Evolutionary conservation across 2,329 filamentous ascomycete genomes (phyloP).

Genomic region (Saccharata proteae): DNA sequence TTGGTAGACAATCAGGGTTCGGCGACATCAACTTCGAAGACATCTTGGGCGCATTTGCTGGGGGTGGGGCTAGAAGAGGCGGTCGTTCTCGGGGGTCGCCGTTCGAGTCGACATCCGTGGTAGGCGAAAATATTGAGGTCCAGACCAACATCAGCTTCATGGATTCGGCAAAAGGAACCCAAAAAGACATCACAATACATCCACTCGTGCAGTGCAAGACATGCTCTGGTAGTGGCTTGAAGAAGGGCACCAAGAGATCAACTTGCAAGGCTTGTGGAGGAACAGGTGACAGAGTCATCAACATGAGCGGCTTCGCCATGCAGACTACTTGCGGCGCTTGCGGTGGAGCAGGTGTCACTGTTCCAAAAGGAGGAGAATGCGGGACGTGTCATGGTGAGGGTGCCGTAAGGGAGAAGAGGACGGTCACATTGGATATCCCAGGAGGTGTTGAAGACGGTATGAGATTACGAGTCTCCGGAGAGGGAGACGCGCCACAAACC

Average conservation of each 20-base stretch:
- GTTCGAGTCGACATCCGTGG: slow-evolving; percentile 68
- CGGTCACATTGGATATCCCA: slow-evolving; percentile 81
- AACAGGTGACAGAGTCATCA: slow-evolving; percentile 74
- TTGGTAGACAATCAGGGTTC: slow-evolving; percentile 40
- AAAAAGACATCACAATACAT: slow-evolving; percentile 76
- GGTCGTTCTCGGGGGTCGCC: slow-evolving; percentile 45
- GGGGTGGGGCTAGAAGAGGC: slow-evolving; percentile 38
- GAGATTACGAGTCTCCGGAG: slow-evolving; percentile 71
- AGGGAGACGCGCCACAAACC: slow-evolving; percentile 76
- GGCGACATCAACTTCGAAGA: slow-evolving; percentile 89
- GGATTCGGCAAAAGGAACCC: slow-evolving; percentile 86
- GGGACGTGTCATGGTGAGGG: slow-evolving; percentile 68
- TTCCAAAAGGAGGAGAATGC: slow-evolving; percentile 74
- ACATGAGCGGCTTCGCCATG: slow-evolving; percentile 94
- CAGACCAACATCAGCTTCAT: slow-evolving; percentile 88
- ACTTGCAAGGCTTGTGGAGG: slow-evolving; percentile 74
- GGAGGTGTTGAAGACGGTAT: slow-evolving; percentile 95
- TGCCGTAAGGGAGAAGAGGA: slow-evolving; percentile 70
- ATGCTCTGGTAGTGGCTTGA: slow-evolving; percentile 74
- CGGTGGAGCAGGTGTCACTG: slow-evolving; percentile 62
- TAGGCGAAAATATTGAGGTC: slow-evolving; percentile 95
- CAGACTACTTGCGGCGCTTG: slow-evolving; percentile 76
- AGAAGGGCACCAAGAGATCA: slow-evolving; percentile 60
- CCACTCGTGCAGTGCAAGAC: slow-evolving; percentile 72
- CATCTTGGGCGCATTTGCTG: slow-evolving; percentile 77